Percentiles rank a stretch among this genome's conserved stretches.
Evolutionary conservation across 2,329 filamentous ascomycete genomes (phyloP).

Genomic region (Davidsoniella neocaledoniae): DNA sequence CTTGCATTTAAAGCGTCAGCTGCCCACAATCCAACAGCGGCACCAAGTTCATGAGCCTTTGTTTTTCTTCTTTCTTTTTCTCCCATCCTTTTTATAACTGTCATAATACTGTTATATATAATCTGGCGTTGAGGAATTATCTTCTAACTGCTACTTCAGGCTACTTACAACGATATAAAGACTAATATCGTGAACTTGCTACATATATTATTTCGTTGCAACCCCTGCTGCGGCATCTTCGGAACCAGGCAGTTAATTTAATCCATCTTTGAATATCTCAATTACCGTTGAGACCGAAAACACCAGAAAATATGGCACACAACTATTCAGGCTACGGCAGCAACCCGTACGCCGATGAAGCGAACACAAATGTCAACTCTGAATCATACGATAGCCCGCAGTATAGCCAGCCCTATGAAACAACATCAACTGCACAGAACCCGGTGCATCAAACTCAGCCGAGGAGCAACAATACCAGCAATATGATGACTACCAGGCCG

Average conservation of each 20-base stretch:
- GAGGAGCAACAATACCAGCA: not conserved
- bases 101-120: too few species aligned
- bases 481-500: conserved; percentile 16
- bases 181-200: too few species aligned
- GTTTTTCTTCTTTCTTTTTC: too few species aligned
- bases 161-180: too few species aligned
- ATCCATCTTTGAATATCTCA: too few species aligned
- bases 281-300: not conserved
- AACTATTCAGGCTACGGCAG: conserved; percentile 43
- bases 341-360: conserved; percentile 38
- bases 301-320: conserved; percentile 6
- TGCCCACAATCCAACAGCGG: not conserved
- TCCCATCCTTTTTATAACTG: too few species aligned
- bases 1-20: not conserved
- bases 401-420: not conserved
- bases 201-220: not conserved
- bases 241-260: not conserved
- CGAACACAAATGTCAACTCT: not conserved
- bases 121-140: too few species aligned
- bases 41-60: not conserved
- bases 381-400: too few species aligned
- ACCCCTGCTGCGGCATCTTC: not conserved
- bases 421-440: conserved; percentile 18
- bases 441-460: not conserved
- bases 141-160: too few species aligned